Conservation (phyloP, 2,329 filamentous ascomycete species). For the Huntiella savannae region DNA sequence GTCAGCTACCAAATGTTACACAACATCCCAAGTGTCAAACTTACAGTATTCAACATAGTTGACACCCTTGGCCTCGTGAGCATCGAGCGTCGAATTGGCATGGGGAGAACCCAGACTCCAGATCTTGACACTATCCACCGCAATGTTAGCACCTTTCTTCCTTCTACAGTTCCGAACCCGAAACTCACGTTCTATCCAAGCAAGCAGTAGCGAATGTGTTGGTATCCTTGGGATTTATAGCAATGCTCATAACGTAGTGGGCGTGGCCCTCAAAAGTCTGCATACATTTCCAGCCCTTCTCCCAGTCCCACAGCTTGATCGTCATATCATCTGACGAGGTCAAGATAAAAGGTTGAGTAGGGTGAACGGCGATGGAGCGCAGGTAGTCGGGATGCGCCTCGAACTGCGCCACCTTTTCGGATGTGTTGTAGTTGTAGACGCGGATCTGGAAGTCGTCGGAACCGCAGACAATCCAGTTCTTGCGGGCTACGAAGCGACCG, state of each 20-base stretch:
- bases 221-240: constrained; percentile 94
- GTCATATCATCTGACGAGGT: constrained; percentile 98
- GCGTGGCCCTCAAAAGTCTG: constrained; percentile 92
- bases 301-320: constrained; percentile 98
- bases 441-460: constrained; percentile 78
- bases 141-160: background rate
- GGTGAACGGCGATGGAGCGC: constrained; percentile 86
- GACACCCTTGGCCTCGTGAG: constrained; percentile 91
- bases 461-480: constrained; percentile 98
- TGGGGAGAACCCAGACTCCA: constrained; percentile 91
- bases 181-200: constrained; percentile 43
- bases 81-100: constrained; percentile 90
- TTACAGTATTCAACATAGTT: constrained; percentile 80
- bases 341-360: constrained; percentile 83
- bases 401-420: constrained; percentile 92
- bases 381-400: constrained; percentile 98
- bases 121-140: constrained; percentile 62
- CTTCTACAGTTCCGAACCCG: background rate
- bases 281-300: constrained; percentile 94
- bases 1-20: no score
- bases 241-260: constrained; percentile 90
- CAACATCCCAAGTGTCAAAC: background rate
- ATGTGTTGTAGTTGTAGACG: constrained; percentile 98
- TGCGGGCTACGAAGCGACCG: constrained; percentile 86
- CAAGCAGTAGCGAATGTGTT: constrained; percentile 86